Base-by-base conservation (phyloP, 306 rosid genomes). In the Quillaja saponaria region DNA sequence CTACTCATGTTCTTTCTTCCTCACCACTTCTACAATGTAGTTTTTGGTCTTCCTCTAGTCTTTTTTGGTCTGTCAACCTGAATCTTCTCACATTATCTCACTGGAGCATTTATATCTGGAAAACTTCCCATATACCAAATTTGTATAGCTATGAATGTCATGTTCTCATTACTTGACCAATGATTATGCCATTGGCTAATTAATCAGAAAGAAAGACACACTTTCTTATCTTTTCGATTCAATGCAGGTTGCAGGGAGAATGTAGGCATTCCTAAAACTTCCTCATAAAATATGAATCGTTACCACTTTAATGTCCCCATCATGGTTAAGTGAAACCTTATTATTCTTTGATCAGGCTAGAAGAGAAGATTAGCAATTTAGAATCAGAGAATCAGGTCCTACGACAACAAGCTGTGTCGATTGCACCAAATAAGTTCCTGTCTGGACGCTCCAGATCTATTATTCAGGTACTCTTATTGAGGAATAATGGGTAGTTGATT, bases 321-420 rank as follows among this genome's bases (percentile, higher is more conserved):
- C 52, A 16, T 40, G 71, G 67, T 33, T 74, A 72, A 80, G 69
- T 72, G 63, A 72, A 49, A 37, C 71, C 62, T 78, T 47, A 28
- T 20, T 46, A 68, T 70, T 71, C 20, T 48, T 68, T 71, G 70
- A 76, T 82, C 76, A 86, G 96, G 91, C 89, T 82, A 81, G 96
- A 89, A 72, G 96, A 89, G 81, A 89, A 82, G 81, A 80, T 82
- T 64, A 34, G 76, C 63, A 89, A 89, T 71, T 76, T 84, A 71
- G 96, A 84, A 80, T 89, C 95, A 37, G 96, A 89, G 81, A 89
- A 86, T 61, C 87, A 84, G 55, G 96, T 89, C 72, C 79, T 89
- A 33, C 95, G 96, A 33, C 96, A 89, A 67, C 96, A 89, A 84
- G 86, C 96, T 34, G 80, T 89, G 69, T 86, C 96, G 63, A 89